These are phyloP conservation scores for Debaryomyces sp. DNA, from an alignment of 1,139 yeast genomes.

Conservation along the genomic window DNA sequence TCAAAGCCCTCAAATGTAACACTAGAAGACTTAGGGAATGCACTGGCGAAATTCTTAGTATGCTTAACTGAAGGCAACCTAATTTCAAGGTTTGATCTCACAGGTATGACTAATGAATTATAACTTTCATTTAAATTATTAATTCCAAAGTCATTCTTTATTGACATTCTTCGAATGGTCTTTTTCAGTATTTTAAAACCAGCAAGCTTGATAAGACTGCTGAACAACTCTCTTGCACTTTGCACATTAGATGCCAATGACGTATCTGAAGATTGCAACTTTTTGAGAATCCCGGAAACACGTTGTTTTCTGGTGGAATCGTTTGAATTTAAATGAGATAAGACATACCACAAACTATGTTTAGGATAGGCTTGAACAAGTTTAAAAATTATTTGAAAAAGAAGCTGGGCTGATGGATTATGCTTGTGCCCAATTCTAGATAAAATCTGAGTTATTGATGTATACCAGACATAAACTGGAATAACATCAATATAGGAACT, in stretches of 20 bases:
- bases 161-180: conserved; percentile 33
- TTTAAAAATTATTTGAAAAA: conserved; percentile 57
- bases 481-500: conserved; percentile 47
- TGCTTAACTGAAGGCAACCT: conserved; percentile 57
- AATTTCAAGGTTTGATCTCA: conserved; percentile 71
- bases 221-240: conserved; percentile 38
- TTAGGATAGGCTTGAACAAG: conserved; percentile 72
- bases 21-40: conserved; percentile 56
- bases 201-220: conserved; percentile 39
- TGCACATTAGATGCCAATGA: conserved; percentile 18
- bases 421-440: conserved; percentile 77
- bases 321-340: conserved; percentile 74
- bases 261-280: conserved; percentile 15
- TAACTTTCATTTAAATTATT: conserved; percentile 56
- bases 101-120: conserved; percentile 75
- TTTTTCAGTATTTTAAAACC: conserved; percentile 37
- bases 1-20: conserved; percentile 62
- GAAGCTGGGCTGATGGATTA: conserved; percentile 54
- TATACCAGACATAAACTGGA: conserved; percentile 74
- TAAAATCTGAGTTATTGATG: conserved; percentile 82
- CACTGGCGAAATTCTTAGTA: conserved; percentile 44
- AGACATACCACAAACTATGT: conserved; percentile 83
- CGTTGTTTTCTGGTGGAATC: conserved; percentile 57
- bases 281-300: conserved; percentile 37
- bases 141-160: conserved; percentile 50